phyloP scores from a whole-genome alignment of 2,329 filamentous ascomycete genomes.

The Aspergillus latus region DNA sequence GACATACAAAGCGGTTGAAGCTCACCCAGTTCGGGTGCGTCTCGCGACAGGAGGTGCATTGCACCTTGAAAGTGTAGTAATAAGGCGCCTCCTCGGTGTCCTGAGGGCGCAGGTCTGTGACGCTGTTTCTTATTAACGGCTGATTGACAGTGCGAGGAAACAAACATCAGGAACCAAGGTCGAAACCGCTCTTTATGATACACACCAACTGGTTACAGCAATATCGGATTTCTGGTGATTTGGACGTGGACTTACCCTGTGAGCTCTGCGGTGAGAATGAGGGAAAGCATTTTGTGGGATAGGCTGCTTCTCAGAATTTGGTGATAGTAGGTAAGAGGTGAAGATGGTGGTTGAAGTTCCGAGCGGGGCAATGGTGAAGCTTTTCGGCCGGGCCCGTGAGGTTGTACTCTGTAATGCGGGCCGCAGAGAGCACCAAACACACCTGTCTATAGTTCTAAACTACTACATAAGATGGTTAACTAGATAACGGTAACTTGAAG shows the following conservation, averaged over 20 bases:
- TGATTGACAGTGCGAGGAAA: not conserved
- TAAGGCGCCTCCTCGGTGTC: constrained; percentile 82
- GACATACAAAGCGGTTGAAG: constrained; percentile 80
- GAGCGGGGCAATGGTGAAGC: constrained; percentile 17
- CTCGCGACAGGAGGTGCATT: constrained; percentile 97
- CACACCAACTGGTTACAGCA: too few relatives aligned
- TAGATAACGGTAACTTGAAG: too few relatives aligned
- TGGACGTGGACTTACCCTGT: constrained; percentile 31
- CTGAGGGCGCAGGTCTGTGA: constrained; percentile 82
- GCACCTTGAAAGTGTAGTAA: constrained; percentile 96
- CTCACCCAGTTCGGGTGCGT: constrained; percentile 82
- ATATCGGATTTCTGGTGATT: too few relatives aligned
- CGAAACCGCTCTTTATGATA: too few relatives aligned
- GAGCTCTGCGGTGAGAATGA: constrained; percentile 40
- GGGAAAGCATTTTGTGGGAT: constrained; percentile 38
- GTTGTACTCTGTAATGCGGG: not conserved
- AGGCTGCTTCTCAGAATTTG: not conserved
- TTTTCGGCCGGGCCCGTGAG: not conserved
- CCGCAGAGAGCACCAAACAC: not conserved
- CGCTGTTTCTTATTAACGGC: constrained; percentile 53
- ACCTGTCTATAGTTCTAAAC: not conserved
- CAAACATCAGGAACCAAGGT: not conserved
- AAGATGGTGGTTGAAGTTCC: constrained; percentile 4
- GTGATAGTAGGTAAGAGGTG: not conserved
- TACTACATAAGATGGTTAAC: not conserved